Percentiles rank a stretch among this genome's conserved stretches.
These are phyloP conservation scores for Nicotiana tabacum DNA, from an alignment of 257 asterid genomes.

Conservation along the genomic window DNA sequence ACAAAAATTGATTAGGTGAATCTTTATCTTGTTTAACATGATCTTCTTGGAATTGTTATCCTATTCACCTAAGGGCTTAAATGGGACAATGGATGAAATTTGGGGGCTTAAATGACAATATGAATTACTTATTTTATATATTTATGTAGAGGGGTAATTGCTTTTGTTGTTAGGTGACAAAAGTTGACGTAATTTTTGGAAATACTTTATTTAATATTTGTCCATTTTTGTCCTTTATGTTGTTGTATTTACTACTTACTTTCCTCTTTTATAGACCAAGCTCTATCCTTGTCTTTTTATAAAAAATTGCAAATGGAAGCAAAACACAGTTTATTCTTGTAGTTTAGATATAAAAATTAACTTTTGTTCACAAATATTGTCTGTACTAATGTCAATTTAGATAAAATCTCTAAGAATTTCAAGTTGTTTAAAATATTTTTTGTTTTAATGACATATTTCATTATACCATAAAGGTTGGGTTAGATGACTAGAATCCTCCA, in stretches of 20 bases:
- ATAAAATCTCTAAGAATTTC: too few species aligned
- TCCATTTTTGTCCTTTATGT: not conserved
- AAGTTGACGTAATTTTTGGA: not conserved
- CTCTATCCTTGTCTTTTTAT: not conserved
- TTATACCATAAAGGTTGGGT: too few species aligned
- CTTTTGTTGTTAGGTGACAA: constrained; percentile 2
- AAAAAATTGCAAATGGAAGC: not conserved
- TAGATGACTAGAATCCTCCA: too few species aligned
- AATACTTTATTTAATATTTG: constrained; percentile 3
- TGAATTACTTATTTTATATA: not conserved
- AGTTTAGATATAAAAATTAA: too few species aligned
- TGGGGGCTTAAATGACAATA: not conserved
- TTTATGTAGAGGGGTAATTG: not conserved
- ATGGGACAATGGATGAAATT: not conserved
- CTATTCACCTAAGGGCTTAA: not conserved
- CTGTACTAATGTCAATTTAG: too few species aligned
- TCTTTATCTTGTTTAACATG: constrained; percentile 8
- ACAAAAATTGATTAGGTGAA: constrained; percentile 19
- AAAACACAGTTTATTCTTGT: not conserved
- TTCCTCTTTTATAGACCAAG: not conserved
- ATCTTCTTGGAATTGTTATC: constrained; percentile 6
- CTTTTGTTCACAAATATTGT: too few species aligned
- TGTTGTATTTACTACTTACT: not conserved
- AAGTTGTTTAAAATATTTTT: too few species aligned
- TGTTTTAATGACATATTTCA: too few species aligned